phyloP scores from a whole-genome alignment of 106 monocot genomes.

The Vanilla planifolia region DNA sequence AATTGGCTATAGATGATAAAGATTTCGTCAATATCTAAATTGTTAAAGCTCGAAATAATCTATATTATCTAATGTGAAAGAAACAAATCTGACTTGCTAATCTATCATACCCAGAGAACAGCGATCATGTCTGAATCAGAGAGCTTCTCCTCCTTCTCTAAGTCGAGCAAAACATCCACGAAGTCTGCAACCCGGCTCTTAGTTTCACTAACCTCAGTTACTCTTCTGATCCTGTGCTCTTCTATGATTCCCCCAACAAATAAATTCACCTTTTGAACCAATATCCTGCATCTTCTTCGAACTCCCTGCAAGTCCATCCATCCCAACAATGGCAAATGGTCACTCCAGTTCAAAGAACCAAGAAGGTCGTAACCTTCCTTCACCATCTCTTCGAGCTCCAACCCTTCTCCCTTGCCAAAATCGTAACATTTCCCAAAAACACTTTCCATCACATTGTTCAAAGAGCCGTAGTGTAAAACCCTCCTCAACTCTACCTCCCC shows the following conservation, averaged over 20 bases:
- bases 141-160: slow-evolving; percentile 28
- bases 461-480: slow-evolving; percentile 49
- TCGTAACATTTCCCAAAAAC: slow-evolving; percentile 52
- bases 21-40: too few relatives aligned
- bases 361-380: slow-evolving; percentile 62
- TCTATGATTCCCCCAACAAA: slow-evolving; percentile 51
- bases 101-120: slow-evolving; percentile 47
- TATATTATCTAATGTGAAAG: too few relatives aligned
- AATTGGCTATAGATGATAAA: too few relatives aligned
- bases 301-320: slow-evolving; percentile 63
- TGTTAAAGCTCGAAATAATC: too few relatives aligned
- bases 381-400: slow-evolving; percentile 48
- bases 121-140: slow-evolving; percentile 56
- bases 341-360: slow-evolving; percentile 60
- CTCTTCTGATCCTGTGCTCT: slow-evolving; percentile 38
- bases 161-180: slow-evolving; percentile 42
- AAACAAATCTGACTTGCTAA: too few relatives aligned
- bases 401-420: slow-evolving; percentile 24
- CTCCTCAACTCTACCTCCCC: slow-evolving; percentile 34
- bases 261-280: slow-evolving; percentile 34
- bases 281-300: slow-evolving; percentile 37
- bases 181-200: slow-evolving; percentile 13
- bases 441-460: slow-evolving; percentile 50
- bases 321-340: slow-evolving; percentile 45
- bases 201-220: not conserved